These are phyloP conservation scores for Rhinocladiella mackenziei DNA, from an alignment of 2,329 filamentous ascomycete species.

Conservation along the genomic window DNA sequence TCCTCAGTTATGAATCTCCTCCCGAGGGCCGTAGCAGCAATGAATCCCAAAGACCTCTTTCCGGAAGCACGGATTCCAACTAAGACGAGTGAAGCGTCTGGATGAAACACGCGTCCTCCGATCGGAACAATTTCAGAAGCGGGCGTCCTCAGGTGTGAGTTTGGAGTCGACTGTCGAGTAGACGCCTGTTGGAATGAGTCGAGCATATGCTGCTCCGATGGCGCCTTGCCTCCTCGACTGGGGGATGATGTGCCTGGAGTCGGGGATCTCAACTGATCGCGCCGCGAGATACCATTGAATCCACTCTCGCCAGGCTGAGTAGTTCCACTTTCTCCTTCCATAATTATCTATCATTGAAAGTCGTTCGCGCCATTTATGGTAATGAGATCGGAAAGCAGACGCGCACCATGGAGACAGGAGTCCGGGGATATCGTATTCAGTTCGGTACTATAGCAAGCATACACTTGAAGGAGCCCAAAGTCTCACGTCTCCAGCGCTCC, in stretches of 20 bases:
- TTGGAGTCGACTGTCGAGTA: conserved; percentile 3
- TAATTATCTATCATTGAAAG: conserved; percentile 19
- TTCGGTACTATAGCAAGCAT: too few relatives aligned
- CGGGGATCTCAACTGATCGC: background rate
- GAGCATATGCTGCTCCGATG: background rate
- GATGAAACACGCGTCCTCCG: conserved; percentile 29
- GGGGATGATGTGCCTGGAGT: conserved; percentile 7
- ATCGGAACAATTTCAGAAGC: conserved; percentile 1
- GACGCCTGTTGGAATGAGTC: background rate
- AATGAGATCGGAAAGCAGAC: too few relatives aligned
- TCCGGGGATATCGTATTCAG: too few relatives aligned
- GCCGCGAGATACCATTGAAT: background rate
- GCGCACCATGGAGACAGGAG: too few relatives aligned
- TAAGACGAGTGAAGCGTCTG: conserved; percentile 41
- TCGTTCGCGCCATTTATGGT: conserved; percentile 10
- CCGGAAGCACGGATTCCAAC: conserved; percentile 44
- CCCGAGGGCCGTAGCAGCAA: conserved; percentile 42
- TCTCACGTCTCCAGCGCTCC: too few relatives aligned
- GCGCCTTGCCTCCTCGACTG: background rate
- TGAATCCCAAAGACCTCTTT: conserved; percentile 43
- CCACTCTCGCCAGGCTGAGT: conserved; percentile 1
- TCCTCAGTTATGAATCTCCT: conserved; percentile 44
- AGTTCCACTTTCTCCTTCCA: conserved; percentile 5
- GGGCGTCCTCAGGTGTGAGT: background rate
- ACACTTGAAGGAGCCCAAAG: too few relatives aligned